Evolutionary conservation across 345 rosid species (phyloP).

Genomic region (Bruguiera sexangula): DNA sequence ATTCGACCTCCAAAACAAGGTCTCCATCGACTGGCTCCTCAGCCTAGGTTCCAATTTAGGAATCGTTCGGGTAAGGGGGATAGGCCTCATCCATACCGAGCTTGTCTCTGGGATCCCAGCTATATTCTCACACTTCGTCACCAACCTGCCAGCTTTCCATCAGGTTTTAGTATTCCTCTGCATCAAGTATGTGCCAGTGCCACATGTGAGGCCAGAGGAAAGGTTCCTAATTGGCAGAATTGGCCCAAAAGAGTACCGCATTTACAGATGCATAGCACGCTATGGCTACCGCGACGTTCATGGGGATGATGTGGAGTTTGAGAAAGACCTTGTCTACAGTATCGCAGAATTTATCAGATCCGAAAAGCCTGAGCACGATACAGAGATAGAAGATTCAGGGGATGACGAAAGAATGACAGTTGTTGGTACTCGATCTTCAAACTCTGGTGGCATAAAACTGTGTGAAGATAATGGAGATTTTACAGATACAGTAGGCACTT

Average conservation of each 20-base stretch:
- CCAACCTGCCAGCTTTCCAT: constrained; percentile 1
- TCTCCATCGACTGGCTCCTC: neutral
- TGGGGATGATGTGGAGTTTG: neutral
- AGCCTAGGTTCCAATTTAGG: neutral
- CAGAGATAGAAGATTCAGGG: neutral
- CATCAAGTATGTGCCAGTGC: neutral
- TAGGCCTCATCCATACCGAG: neutral
- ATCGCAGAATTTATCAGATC: constrained; percentile 1
- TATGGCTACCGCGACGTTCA: neutral
- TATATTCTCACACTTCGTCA: neutral
- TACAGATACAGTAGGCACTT: constrained; percentile 24
- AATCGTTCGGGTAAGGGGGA: neutral
- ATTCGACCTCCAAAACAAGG: neutral
- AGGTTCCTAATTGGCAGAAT: constrained; percentile 1
- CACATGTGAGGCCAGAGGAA: neutral
- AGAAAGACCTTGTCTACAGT: neutral
- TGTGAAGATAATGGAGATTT: constrained; percentile 36
- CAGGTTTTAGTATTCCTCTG: constrained; percentile 3
- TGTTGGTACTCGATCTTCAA: constrained; percentile 45
- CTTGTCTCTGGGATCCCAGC: constrained; percentile 2
- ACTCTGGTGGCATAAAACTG: constrained; percentile 48
- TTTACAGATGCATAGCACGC: constrained; percentile 3
- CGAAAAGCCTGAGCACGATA: neutral
- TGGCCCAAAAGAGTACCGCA: neutral
- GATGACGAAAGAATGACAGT: neutral